These are phyloP conservation scores for Phallus indusiatus DNA, from an alignment of 768 basidiomycete species.

Conservation along the genomic window DNA sequence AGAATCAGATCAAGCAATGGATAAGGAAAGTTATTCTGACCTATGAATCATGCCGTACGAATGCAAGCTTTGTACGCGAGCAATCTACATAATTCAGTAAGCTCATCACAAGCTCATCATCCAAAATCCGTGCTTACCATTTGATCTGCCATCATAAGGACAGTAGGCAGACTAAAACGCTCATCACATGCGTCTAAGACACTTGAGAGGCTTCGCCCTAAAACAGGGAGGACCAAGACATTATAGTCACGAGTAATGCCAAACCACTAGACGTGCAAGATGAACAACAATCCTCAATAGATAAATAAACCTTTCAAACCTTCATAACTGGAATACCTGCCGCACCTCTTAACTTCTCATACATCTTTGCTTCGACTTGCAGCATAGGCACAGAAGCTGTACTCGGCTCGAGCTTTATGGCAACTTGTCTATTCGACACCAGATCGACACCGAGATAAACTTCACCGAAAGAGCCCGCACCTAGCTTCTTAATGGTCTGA, in stretches of 20 bases:
- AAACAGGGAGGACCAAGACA: slow-evolving; percentile 5
- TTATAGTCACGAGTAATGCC: slow-evolving; percentile 6
- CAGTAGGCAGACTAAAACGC: slow-evolving; percentile 5
- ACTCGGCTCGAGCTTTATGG: slow-evolving; percentile 7
- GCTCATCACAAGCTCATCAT: not conserved
- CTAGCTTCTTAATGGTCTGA: slow-evolving; percentile 29
- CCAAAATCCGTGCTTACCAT: not conserved
- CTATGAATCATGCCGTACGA: slow-evolving; percentile 9
- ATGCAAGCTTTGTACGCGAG: slow-evolving; percentile 7
- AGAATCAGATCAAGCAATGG: not conserved
- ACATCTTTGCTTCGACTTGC: slow-evolving; percentile 5
- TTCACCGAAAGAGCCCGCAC: slow-evolving; percentile 90
- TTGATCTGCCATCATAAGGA: slow-evolving; percentile 9
- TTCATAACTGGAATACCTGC: slow-evolving; percentile 22
- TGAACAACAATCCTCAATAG: not conserved
- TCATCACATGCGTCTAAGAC: slow-evolving; percentile 7
- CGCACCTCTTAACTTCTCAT: slow-evolving; percentile 22
- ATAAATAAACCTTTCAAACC: not conserved
- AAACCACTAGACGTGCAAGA: not conserved
- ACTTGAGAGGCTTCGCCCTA: slow-evolving; percentile 7
- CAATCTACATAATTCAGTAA: not conserved
- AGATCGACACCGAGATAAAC: slow-evolving; percentile 90
- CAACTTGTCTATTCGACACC: slow-evolving; percentile 8
- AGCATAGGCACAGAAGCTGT: not conserved
- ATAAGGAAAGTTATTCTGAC: not conserved